Base-by-base conservation (phyloP, 2,329 filamentous ascomycete genomes). In the Drechslerella stenobrocha region DNA sequence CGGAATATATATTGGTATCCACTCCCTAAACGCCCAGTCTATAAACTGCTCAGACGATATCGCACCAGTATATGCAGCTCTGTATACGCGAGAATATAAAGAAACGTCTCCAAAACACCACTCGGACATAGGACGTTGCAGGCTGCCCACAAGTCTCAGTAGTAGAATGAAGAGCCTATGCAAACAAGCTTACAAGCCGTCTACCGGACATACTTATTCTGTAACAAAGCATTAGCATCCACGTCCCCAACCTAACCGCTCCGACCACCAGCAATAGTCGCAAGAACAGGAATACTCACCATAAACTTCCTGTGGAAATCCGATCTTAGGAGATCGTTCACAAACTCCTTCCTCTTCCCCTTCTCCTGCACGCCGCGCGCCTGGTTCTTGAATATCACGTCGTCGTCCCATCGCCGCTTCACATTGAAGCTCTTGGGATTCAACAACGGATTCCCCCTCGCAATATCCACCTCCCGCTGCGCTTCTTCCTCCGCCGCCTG, bases 281-380 rank as follows among this genome's bases (percentile, higher is more conserved):
- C 20, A 40, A 22, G 28, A 28, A 24, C 30, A 55, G 44, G 8
- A 5, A 58, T 46, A 70, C 78, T 76, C 76, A 82, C 82, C 93
- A 98, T 98, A 77, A 98, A 98, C 70, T 90, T 86, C 78, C 91
- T 93, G 80, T 98, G 93, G 77, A 98, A 98, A 77, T 98, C 93
- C 26, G 90, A 96, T 70, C 72, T 70, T 23, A 67, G 22, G n/a
- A 67, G 63, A 44, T 67, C 45, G 53, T 61, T 35, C 77, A 98
- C 91, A 78, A 98, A 98, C 77, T 96, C 91, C 80, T 92, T 95
- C 78, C 83, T 84, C 80, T 87, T 90, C 70, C 87, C 85, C 80
- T 87, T 91, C 70, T 96, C 90, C 75, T 97, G 92, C 0, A 91
- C 96, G 6, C 92, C 93, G 64, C 93, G 83, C 30, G 92, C 93